A percentile compares a stretch with the other conserved stretches of the same genome.
Conservation (phyloP, 768 basidiomycete genomes). For the Tephrocybe sp. region DNA sequence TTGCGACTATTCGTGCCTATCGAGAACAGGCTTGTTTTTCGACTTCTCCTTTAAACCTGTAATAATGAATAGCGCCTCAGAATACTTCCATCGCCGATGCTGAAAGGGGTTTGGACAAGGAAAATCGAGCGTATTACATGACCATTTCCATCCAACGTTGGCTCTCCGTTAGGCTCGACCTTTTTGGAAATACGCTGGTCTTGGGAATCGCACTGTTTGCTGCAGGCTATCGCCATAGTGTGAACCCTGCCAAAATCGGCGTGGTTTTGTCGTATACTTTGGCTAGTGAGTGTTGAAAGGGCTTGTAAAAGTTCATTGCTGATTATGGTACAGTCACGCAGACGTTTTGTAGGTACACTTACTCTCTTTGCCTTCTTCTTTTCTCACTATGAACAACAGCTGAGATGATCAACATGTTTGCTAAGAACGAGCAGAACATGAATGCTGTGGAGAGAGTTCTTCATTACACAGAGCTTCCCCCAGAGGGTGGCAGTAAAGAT, state of each 20-base stretch:
- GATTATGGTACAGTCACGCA: slow-evolving; percentile 42
- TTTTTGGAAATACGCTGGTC: slow-evolving; percentile 66
- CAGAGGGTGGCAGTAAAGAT: too few species aligned
- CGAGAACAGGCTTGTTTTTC: slow-evolving; percentile 42
- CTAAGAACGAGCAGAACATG: slow-evolving; percentile 69
- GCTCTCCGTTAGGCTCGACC: slow-evolving; percentile 62
- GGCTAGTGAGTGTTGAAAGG: slow-evolving; percentile 37
- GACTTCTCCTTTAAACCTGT: background rate
- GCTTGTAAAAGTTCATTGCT: background rate
- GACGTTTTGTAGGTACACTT: slow-evolving; percentile 45
- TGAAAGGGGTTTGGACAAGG: slow-evolving; percentile 53
- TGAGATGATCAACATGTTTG: slow-evolving; percentile 55
- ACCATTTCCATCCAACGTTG: slow-evolving; percentile 66
- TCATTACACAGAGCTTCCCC: slow-evolving; percentile 62
- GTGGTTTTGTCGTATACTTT: slow-evolving; percentile 59
- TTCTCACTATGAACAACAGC: slow-evolving; percentile 29
- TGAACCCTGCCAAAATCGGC: slow-evolving; percentile 62
- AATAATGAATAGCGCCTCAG: slow-evolving; percentile 23
- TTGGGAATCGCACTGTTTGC: slow-evolving; percentile 73
- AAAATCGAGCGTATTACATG: slow-evolving; percentile 67
- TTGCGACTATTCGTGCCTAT: slow-evolving; percentile 65
- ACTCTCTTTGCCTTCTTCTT: background rate
- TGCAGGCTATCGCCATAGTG: slow-evolving; percentile 53
- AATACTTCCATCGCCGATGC: slow-evolving; percentile 49
- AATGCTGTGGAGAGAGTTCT: slow-evolving; percentile 71